A percentile compares a stretch with the other conserved stretches of the same genome.
phyloP scores from a whole-genome alignment of 2,329 filamentous ascomycete genomes.

The Daldinia eschscholtzii region DNA sequence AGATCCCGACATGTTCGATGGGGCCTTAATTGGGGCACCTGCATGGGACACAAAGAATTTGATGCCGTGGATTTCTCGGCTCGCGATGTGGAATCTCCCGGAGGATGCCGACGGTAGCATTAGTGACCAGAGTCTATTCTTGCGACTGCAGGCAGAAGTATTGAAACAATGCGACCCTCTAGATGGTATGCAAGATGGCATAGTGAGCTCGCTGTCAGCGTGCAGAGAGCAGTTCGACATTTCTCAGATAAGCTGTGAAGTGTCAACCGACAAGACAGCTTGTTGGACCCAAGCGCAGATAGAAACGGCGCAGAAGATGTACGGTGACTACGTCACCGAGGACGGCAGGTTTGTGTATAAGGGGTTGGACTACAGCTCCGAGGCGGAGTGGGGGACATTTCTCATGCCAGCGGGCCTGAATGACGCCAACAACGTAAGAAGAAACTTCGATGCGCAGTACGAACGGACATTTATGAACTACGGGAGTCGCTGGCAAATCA shows the following conservation, averaged over 20 bases:
- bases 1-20: constrained; percentile 65
- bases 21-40: constrained; percentile 60
- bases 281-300: constrained; percentile 59
- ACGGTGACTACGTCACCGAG: constrained; percentile 46
- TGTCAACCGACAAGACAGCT: constrained; percentile 43
- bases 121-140: constrained; percentile 56
- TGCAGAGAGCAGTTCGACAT: constrained; percentile 53
- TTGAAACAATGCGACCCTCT: constrained; percentile 59
- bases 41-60: constrained; percentile 63
- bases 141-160: constrained; percentile 57
- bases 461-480: constrained; percentile 49
- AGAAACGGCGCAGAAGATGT: constrained; percentile 48
- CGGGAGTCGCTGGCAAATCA: constrained; percentile 45
- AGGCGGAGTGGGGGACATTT: constrained; percentile 46
- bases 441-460: constrained; percentile 50
- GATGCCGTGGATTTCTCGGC: constrained; percentile 55
- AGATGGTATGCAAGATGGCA: constrained; percentile 58
- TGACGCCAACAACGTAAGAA: constrained; percentile 43
- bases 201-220: constrained; percentile 56
- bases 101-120: constrained; percentile 55
- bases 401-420: constrained; percentile 45
- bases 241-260: constrained; percentile 53
- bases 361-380: constrained; percentile 61
- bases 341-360: constrained; percentile 49
- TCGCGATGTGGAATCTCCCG: constrained; percentile 60